Evolutionary conservation across 768 basidiomycete species (phyloP).

Genomic region (Termitomyces sp.): DNA sequence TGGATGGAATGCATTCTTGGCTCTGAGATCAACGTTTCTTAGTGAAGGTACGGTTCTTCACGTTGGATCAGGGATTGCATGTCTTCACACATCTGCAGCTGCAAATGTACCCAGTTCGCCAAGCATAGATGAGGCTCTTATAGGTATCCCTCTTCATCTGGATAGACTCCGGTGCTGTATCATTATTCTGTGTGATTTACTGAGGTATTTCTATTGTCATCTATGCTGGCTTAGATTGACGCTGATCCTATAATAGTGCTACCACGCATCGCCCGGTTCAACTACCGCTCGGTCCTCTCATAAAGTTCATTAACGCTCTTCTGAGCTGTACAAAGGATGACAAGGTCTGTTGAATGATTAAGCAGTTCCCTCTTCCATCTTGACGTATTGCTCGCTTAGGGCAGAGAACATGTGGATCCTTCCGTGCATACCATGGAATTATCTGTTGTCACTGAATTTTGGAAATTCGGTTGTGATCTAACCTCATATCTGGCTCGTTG

Average conservation of each 20-base stretch:
- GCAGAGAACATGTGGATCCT: conserved; percentile 48
- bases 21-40: conserved; percentile 60
- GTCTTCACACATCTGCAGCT: conserved; percentile 5
- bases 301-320: conserved; percentile 51
- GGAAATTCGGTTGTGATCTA: conserved; percentile 52
- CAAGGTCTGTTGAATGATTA: conserved; percentile 29
- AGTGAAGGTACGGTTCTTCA: conserved; percentile 35
- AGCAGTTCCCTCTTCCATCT: neutral
- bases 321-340: conserved; percentile 48
- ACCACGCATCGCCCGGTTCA: conserved; percentile 59
- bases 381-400: conserved; percentile 31
- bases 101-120: conserved; percentile 6
- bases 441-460: conserved; percentile 48
- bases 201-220: conserved; percentile 40
- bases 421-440: conserved; percentile 54
- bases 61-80: neutral
- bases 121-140: conserved; percentile 35
- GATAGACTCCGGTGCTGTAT: conserved; percentile 60
- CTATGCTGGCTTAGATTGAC: neutral
- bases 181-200: conserved; percentile 48
- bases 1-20: conserved; percentile 60
- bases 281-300: conserved; percentile 65
- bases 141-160: conserved; percentile 52
- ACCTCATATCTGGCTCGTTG: conserved; percentile 46
- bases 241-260: conserved; percentile 39